Evolutionary conservation across 1,284 basidiomycete genomes (phyloP).

Genomic region (Leccinum subrobustum): DNA sequence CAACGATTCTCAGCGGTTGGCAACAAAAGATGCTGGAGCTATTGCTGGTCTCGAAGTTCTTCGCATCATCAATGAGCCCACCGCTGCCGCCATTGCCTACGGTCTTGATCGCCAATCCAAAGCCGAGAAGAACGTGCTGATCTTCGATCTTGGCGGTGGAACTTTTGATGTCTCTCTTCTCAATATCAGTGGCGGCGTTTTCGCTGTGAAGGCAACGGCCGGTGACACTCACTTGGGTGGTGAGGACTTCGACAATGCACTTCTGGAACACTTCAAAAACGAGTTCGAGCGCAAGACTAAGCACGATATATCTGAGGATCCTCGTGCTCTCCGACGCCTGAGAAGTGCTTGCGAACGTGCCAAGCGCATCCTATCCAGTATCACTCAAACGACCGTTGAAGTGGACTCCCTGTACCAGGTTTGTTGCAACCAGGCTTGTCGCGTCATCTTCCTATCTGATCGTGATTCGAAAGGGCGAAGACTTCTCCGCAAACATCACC

Average conservation of each 20-base stretch:
- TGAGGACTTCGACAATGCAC: slow-evolving; percentile 98
- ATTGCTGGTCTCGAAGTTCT: slow-evolving; percentile 94
- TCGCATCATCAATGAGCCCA: slow-evolving; percentile 98
- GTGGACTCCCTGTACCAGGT: slow-evolving; percentile 98
- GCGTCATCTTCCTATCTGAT: slow-evolving; percentile 12
- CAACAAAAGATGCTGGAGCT: slow-evolving; percentile 93
- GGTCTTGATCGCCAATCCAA: slow-evolving; percentile 90
- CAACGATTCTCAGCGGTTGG: slow-evolving; percentile 95
- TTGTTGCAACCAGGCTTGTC: slow-evolving; percentile 22
- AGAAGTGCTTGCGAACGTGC: slow-evolving; percentile 98
- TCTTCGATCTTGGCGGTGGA: slow-evolving; percentile 99
- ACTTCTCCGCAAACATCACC: slow-evolving; percentile 95
- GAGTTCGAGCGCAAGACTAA: slow-evolving; percentile 99
- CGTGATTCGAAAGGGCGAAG: slow-evolving; percentile 59
- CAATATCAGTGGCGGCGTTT: slow-evolving; percentile 95
- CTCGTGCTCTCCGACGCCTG: slow-evolving; percentile 94
- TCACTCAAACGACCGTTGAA: slow-evolving; percentile 98
- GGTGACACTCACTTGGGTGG: slow-evolving; percentile 99
- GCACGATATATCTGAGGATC: slow-evolving; percentile 93
- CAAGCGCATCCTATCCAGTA: slow-evolving; percentile 97
- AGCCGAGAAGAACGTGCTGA: slow-evolving; percentile 96
- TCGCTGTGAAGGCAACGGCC: slow-evolving; percentile 96
- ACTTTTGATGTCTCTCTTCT: slow-evolving; percentile 98
- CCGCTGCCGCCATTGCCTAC: slow-evolving; percentile 92
- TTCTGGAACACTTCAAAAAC: slow-evolving; percentile 97